Evolutionary conservation across 257 asterid species (phyloP), one percentile per base, ranked within the genome.

Genomic region (Sherardia arvensis): DNA sequence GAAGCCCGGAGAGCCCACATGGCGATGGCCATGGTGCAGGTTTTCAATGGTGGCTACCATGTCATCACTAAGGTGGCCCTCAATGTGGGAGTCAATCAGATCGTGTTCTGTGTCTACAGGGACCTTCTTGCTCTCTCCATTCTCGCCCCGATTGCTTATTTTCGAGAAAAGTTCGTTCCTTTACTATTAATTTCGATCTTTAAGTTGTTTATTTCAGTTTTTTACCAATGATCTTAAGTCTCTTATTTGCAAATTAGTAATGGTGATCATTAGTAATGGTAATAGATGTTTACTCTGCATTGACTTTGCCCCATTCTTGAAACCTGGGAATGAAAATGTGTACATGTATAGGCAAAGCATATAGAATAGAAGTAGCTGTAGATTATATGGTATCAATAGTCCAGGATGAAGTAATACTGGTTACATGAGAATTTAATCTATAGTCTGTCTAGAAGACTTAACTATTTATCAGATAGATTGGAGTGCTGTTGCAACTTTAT

Each of bases 41-140:
- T 93, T 48, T 71, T 84, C 74, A 62, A 66, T 69, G 95, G 97
- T 71, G 94, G 96, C 0, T 84, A 85, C 78, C 97, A 93, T 72
- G 96, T 93, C 72, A 80, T 93, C 73, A 84, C 97, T 62, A 93
- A 93, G 65, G 83, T 93, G 40, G 99, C 99, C 25, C 97, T 93
- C 66, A 85, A 90, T 68, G 94, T 84, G 60, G 99, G 99, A 18
- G 77, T 90, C 53, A 93, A 84, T 77, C 91, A 90, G 91, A 80
- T 90, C 66, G 95, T 93, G 40, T 93, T 93, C 73, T 90, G 99
- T 63, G 88, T 89, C 45, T 77, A 61, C 27, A 71, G 99, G 10
- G 99, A 93, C 71, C 86, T 90, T 17, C 81, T 93, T 43, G 96
- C 95, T 7, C 87, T 93, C 47, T 73, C 88, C 58, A 84, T 93